Conservation (phyloP, 2,329 filamentous ascomycete species). For the Alternaria arborescens region DNA sequence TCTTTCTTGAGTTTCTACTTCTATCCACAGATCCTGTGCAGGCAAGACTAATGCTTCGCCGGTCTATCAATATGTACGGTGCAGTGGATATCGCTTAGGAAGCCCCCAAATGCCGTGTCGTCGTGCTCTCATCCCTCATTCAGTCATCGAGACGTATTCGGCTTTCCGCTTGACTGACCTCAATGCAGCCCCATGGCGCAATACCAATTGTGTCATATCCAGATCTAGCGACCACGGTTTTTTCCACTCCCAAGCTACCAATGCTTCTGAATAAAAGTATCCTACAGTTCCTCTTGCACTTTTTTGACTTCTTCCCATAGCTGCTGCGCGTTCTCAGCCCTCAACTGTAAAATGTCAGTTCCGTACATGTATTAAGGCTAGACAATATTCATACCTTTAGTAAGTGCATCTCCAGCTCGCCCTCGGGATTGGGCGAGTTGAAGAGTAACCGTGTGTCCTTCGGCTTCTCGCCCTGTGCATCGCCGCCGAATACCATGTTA, state of each 20-base stretch:
- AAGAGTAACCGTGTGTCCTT: slow-evolving; percentile 75
- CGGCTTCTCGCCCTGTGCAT: slow-evolving; percentile 68
- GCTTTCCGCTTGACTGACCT: neutral
- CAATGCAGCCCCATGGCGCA: slow-evolving; percentile 1
- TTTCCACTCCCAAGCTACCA: neutral
- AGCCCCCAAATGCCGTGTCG: slow-evolving; percentile 1
- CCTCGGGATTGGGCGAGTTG: slow-evolving; percentile 62
- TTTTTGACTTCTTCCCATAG: slow-evolving; percentile 36
- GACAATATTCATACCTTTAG: slow-evolving; percentile 60
- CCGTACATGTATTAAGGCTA: too few species aligned
- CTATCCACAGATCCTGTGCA: neutral
- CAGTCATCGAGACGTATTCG: neutral
- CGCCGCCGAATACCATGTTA: slow-evolving; percentile 80
- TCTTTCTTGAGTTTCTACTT: neutral
- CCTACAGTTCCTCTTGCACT: slow-evolving; percentile 36
- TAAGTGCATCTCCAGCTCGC: slow-evolving; percentile 62
- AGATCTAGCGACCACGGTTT: neutral
- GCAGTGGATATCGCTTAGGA: neutral
- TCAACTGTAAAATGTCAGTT: slow-evolving; percentile 28
- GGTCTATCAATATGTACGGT: neutral
- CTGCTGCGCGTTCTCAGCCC: slow-evolving; percentile 32
- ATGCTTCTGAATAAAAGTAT: slow-evolving; percentile 14
- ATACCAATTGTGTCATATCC: neutral
- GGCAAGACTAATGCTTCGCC: slow-evolving; percentile 1
- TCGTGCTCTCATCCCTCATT: slow-evolving; percentile 1